A percentile compares a stretch with the other conserved stretches of the same genome.
These are phyloP conservation scores for Lactifluus echinatus DNA, from an alignment of 768 basidiomycete genomes.

Conservation along the genomic window DNA sequence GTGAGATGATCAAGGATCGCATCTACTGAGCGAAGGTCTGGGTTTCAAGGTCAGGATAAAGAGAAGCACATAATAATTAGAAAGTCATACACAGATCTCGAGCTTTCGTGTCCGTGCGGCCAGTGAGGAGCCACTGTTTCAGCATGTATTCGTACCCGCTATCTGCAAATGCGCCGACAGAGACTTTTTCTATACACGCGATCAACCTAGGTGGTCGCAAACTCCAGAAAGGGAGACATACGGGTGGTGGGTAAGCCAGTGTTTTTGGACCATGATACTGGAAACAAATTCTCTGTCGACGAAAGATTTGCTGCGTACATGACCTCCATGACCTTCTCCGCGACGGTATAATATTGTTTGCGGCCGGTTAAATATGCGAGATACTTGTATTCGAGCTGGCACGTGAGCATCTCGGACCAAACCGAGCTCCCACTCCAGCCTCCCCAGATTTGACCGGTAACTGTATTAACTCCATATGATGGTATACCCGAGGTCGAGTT, in stretches of 20 bases:
- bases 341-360: conserved; percentile 49
- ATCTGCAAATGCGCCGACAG: conserved; percentile 61
- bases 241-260: conserved; percentile 37
- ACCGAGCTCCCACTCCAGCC: conserved; percentile 34
- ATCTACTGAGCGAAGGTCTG: conserved; percentile 54
- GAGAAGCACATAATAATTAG: background rate
- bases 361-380: conserved; percentile 76
- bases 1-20: conserved; percentile 56
- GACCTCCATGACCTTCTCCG: conserved; percentile 40
- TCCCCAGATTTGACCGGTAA: conserved; percentile 29
- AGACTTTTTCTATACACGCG: conserved; percentile 31
- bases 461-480: conserved; percentile 57
- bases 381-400: conserved; percentile 85
- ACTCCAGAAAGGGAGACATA: conserved; percentile 26
- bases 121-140: conserved; percentile 65
- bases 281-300: conserved; percentile 47
- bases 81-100: conserved; percentile 54
- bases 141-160: conserved; percentile 75
- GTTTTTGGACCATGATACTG: conserved; percentile 43
- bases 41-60: background rate
- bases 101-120: conserved; percentile 49
- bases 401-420: conserved; percentile 66
- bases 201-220: background rate
- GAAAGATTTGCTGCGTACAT: conserved; percentile 38
- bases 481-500: conserved; percentile 64